These are phyloP conservation scores for Alternaria metachromatica DNA, from an alignment of 2,329 filamentous ascomycete species.

Conservation along the genomic window DNA sequence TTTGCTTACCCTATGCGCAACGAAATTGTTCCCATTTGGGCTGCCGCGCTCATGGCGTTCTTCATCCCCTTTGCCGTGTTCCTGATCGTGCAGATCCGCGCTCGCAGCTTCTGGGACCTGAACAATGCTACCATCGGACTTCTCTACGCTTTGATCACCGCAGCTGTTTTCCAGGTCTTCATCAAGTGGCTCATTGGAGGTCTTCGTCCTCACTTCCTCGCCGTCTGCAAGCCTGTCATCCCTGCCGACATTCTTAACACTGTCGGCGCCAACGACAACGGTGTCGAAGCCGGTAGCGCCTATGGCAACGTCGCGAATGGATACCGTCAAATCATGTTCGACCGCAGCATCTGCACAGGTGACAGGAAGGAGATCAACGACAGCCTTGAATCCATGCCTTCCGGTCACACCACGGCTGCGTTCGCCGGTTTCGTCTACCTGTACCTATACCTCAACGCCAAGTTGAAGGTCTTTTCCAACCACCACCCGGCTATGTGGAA, in stretches of 20 bases:
- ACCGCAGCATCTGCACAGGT: constrained; percentile 72
- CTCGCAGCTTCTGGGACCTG: constrained; percentile 60
- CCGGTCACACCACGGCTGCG: constrained; percentile 75
- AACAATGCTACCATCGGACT: constrained; percentile 76
- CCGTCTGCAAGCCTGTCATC: constrained; percentile 70
- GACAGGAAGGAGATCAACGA: constrained; percentile 70
- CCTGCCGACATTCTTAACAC: constrained; percentile 43
- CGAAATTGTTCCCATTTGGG: constrained; percentile 67
- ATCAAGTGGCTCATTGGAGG: constrained; percentile 77
- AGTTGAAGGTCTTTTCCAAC: constrained; percentile 76
- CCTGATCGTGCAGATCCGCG: constrained; percentile 69
- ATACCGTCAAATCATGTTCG: constrained; percentile 69
- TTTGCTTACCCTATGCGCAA: constrained; percentile 75
- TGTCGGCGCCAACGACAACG: constrained; percentile 23
- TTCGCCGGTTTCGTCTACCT: constrained; percentile 76
- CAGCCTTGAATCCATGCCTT: constrained; percentile 73
- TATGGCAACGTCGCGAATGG: constrained; percentile 60
- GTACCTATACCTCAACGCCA: constrained; percentile 77
- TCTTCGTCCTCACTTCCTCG: constrained; percentile 69
- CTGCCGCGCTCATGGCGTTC: constrained; percentile 69
- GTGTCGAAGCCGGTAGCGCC: constrained; percentile 53
- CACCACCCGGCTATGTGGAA: constrained; percentile 80
- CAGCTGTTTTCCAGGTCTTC: constrained; percentile 79
- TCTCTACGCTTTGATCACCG: constrained; percentile 71
- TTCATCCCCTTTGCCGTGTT: constrained; percentile 71